Conservation (phyloP, 176 grass and related monocot genomes). For the Hordeum marinum region DNA sequence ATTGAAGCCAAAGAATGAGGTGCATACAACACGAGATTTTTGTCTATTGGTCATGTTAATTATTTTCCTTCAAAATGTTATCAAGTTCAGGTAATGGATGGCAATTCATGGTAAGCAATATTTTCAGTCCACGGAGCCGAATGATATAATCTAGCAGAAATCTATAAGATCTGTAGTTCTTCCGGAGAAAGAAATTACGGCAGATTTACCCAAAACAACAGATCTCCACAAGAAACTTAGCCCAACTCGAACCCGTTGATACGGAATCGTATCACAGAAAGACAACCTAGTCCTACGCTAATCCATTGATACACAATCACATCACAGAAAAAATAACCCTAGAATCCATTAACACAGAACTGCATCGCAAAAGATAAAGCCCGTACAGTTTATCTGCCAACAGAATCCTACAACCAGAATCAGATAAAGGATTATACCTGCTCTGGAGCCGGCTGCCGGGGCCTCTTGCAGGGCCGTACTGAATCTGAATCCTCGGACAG, state of each 20-base stretch:
- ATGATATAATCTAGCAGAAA: background rate
- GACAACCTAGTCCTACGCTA: no score
- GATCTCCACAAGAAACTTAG: background rate
- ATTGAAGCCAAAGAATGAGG: background rate
- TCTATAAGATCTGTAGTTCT: background rate
- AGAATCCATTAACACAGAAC: no score
- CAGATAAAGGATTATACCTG: no score
- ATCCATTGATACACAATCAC: no score
- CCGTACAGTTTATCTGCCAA: no score
- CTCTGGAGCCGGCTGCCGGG: no score
- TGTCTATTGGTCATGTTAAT: background rate
- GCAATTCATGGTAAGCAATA: background rate
- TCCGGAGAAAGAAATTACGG: background rate
- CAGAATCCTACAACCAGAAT: no score
- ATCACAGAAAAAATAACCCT: no score
- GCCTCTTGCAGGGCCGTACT: no score
- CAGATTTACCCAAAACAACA: background rate
- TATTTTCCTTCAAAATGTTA: background rate
- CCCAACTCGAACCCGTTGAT: background rate
- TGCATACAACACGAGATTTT: background rate
- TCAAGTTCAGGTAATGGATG: background rate
- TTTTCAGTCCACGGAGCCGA: background rate
- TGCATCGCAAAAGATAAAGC: no score
- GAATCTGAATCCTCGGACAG: no score
- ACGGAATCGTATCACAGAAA: background rate